Percentiles rank a stretch among this genome's conserved stretches.
Conservation (phyloP, 1,139 yeast species). For the Wickerhamomyces sp. region DNA sequence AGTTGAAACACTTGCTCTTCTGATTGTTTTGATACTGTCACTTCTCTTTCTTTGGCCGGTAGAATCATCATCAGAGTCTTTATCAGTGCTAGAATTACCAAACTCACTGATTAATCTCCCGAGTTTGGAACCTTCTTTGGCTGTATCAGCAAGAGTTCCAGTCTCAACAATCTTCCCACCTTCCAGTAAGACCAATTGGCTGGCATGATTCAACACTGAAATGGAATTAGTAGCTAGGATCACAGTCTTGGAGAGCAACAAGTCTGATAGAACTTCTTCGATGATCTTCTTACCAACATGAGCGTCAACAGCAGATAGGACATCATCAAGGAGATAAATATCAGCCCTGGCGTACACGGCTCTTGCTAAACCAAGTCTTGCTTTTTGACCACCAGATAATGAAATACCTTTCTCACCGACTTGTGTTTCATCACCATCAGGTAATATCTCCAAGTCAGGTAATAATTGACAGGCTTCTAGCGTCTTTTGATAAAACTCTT, state of each 20-base stretch:
- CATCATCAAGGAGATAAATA: slow-evolving; percentile 72
- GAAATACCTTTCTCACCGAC: slow-evolving; percentile 92
- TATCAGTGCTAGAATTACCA: slow-evolving; percentile 30
- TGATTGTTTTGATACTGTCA: slow-evolving; percentile 40
- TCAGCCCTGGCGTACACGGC: slow-evolving; percentile 87
- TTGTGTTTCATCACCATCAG: slow-evolving; percentile 78
- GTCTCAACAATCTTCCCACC: slow-evolving; percentile 57
- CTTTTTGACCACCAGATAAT: slow-evolving; percentile 88
- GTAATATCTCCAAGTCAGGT: slow-evolving; percentile 64
- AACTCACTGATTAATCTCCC: slow-evolving; percentile 53
- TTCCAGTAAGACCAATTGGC: slow-evolving; percentile 53
- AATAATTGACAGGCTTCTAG: slow-evolving; percentile 73
- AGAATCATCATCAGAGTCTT: slow-evolving; percentile 5
- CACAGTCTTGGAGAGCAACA: slow-evolving; percentile 65
- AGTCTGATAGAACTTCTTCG: slow-evolving; percentile 59
- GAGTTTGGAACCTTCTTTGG: slow-evolving; percentile 40
- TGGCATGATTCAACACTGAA: slow-evolving; percentile 65
- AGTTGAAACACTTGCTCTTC: slow-evolving; percentile 62
- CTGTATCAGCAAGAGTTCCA: slow-evolving; percentile 49
- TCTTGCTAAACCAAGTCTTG: slow-evolving; percentile 78
- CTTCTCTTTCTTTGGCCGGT: slow-evolving; percentile 33
- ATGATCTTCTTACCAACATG: slow-evolving; percentile 73
- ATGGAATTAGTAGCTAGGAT: slow-evolving; percentile 79
- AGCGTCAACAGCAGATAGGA: slow-evolving; percentile 80
- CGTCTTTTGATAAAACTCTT: slow-evolving; percentile 61